Evolutionary conservation across 495 filamentous ascomycete species (phyloP).

Genomic region (Penicillium ucsense): DNA sequence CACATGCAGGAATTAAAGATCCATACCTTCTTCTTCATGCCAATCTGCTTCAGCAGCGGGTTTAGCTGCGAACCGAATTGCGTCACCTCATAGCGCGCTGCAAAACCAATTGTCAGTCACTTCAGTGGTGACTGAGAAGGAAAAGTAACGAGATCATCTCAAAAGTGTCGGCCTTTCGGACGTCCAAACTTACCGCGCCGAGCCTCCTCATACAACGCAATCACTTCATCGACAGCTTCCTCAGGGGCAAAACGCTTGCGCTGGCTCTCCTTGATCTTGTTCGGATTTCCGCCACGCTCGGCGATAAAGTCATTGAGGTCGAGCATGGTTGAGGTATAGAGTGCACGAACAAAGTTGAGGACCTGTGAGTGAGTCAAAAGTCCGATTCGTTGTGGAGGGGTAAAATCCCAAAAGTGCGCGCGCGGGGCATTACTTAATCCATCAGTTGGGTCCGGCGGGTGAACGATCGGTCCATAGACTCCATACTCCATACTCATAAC

Average conservation of each 20-base stretch:
- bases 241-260: conserved; percentile 67
- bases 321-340: conserved; percentile 44
- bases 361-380: conserved; percentile 6
- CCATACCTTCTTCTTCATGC: conserved; percentile 76
- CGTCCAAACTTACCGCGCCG: conserved; percentile 48
- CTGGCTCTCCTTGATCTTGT: conserved; percentile 84
- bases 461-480: neutral
- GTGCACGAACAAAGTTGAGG: neutral
- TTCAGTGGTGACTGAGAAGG: neutral
- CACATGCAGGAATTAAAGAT: too few species aligned
- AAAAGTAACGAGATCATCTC: too few species aligned
- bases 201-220: conserved; percentile 79
- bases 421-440: conserved; percentile 17
- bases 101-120: neutral
- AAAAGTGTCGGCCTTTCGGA: neutral
- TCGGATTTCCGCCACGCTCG: conserved; percentile 81
- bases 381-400: conserved; percentile 17
- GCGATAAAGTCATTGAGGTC: conserved; percentile 74
- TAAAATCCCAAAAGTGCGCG: conserved; percentile 15
- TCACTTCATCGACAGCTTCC: conserved; percentile 81
- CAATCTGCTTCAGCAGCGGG: conserved; percentile 79
- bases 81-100: conserved; percentile 69
- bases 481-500: neutral
- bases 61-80: conserved; percentile 80
- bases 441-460: neutral